Base-by-base conservation (phyloP, 2,329 filamentous ascomycete species). In the Cordyceps farinosa region DNA sequence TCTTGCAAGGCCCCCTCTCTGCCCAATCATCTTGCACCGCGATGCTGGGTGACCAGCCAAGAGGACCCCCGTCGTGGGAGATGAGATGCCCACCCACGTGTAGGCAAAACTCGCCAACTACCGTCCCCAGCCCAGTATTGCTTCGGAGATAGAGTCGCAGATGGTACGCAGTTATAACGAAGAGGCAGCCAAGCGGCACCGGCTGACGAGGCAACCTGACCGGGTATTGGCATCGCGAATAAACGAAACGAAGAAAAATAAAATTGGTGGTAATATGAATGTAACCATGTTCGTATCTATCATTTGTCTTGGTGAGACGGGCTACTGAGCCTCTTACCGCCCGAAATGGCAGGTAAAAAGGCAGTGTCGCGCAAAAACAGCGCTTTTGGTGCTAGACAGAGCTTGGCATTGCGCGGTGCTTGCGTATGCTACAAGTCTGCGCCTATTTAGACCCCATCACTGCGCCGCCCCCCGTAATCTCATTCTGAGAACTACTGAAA, bases 31-130 rank as follows among this genome's bases (percentile, higher is more conserved):
- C 32, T 51, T 51, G 8, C 17, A 53, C n/a, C 32, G n/a, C 17
- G 10, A 17, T 32, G 50, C 50, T 22, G 17, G 47, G 47, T 50
- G 47, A 32, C 47, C 5, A 17, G 27, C 8, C 17, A 22, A 5
- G 50, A 17, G 30, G 29, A n/a, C 29, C 15, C 17, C 30, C 30
- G 27, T 29, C 38, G 13, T 13, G 45, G 56, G 56, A 59, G 44
- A 59, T 59, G 34, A 51, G 45, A 59, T 59, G 56, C 45, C 44
- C 45, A 50, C 56, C 56, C 56, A 59, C 56, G 56, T 59, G 56
- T 51, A 22, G 17, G 22, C 45, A 38, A 22, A 10, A 40, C 17
- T 48, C 55, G 29, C 36, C 55, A 48, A 58, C 40, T 57, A 11
- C 54, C 54, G n/a, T 15, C 27, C 22, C 34, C 34, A 51, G 8